These are phyloP conservation scores for Pichia sp. DNA, from an alignment of 1,139 yeast genomes.

Conservation along the genomic window DNA sequence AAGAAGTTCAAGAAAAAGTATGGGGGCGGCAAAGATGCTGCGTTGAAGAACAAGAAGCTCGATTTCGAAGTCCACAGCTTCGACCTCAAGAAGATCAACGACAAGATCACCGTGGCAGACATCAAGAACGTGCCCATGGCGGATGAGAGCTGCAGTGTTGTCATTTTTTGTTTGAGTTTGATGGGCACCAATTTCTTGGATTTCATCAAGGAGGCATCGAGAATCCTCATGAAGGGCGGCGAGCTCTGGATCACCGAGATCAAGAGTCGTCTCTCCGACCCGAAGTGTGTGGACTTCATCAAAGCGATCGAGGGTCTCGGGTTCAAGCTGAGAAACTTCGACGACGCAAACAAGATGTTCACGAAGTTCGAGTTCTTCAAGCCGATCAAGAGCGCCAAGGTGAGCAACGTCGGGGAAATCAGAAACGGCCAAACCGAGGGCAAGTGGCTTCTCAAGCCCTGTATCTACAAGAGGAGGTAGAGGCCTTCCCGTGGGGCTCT, in stretches of 20 bases:
- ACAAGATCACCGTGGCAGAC: conserved; percentile 91
- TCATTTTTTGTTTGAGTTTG: conserved; percentile 83
- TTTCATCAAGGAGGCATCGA: conserved; percentile 82
- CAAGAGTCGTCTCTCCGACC: conserved; percentile 80
- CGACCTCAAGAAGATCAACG: conserved; percentile 82
- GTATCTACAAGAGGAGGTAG: conserved; percentile 87
- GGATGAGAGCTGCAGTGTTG: conserved; percentile 76
- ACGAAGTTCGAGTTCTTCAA: conserved; percentile 90
- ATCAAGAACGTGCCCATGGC: conserved; percentile 82
- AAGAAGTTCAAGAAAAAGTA: conserved; percentile 35
- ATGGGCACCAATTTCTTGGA: conserved; percentile 98
- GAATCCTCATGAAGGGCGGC: conserved; percentile 85
- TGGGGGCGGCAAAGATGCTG: conserved; percentile 24
- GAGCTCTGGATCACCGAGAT: conserved; percentile 98
- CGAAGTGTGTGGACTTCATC: conserved; percentile 69
- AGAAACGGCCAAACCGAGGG: conserved; percentile 68
- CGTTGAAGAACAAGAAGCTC: conserved; percentile 36
- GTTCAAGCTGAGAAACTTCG: conserved; percentile 83
- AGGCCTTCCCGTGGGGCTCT: no score
- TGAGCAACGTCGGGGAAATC: conserved; percentile 43
- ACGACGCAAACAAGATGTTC: conserved; percentile 87
- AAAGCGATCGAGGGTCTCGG: conserved; percentile 73
- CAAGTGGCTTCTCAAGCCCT: conserved; percentile 87
- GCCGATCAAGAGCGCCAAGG: conserved; percentile 67
- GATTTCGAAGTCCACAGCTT: conserved; percentile 76